Evolutionary conservation across 495 filamentous ascomycete genomes (phyloP).

Genomic region (Hypoxylon intermedium): DNA sequence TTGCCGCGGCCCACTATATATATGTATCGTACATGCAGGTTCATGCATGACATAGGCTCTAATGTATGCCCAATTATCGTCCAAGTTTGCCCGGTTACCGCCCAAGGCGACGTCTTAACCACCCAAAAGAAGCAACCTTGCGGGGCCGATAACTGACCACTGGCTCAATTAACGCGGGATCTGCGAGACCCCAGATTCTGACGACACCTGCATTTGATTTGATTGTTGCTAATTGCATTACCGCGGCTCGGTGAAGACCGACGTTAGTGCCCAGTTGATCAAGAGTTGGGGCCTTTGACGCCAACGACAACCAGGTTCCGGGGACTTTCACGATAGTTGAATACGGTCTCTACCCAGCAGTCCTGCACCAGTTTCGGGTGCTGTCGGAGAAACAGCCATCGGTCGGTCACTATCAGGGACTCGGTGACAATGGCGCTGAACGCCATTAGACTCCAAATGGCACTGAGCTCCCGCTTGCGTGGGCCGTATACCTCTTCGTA

Average conservation of each 20-base stretch:
- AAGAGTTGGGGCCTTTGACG: conserved; percentile 64
- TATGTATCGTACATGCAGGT: too few species aligned
- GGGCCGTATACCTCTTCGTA: conserved; percentile 70
- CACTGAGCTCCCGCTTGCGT: conserved; percentile 81
- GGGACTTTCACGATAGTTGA: conserved; percentile 87
- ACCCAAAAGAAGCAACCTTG: conserved; percentile 17
- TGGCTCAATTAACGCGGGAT: conserved; percentile 30
- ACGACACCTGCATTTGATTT: conserved; percentile 16
- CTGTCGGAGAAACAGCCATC: conserved; percentile 88
- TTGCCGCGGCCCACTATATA: conserved; percentile 34
- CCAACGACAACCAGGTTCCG: conserved; percentile 90
- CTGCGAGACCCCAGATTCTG: conserved; percentile 28
- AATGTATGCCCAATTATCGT: conserved; percentile 34
- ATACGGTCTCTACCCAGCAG: conserved; percentile 91
- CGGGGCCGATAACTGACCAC: conserved; percentile 24
- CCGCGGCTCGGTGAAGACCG: conserved; percentile 29
- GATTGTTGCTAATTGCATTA: conserved; percentile 14
- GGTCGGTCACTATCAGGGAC: conserved; percentile 86
- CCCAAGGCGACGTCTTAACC: conserved; percentile 23
- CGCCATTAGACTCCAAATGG: conserved; percentile 93
- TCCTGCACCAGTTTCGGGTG: conserved; percentile 69
- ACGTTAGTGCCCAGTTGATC: conserved; percentile 16
- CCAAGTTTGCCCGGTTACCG: conserved; percentile 24
- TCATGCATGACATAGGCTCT: conserved; percentile 45
- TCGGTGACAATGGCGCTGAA: conserved; percentile 90